phyloP scores from a whole-genome alignment of 805 yeast species.

The Metschnikowia sp. region DNA sequence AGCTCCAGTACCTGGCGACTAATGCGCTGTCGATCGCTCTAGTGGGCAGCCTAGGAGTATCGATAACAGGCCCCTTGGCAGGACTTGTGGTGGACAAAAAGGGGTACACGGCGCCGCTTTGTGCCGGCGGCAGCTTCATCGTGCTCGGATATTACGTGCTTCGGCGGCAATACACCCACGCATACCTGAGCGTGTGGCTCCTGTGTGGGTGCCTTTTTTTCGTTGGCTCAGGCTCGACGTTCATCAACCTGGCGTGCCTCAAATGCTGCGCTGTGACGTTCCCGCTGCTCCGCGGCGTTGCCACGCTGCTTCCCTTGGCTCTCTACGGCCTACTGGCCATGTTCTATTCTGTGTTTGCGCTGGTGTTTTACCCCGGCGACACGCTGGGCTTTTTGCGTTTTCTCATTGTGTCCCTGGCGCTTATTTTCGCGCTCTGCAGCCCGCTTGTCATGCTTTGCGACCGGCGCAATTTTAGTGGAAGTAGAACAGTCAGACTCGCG shows the following conservation, averaged over 20 bases:
- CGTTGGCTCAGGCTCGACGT: constrained; percentile 70
- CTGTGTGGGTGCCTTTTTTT: constrained; percentile 47
- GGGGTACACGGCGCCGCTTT: constrained; percentile 56
- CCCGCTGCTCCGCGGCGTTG: constrained; percentile 67
- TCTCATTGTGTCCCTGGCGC: constrained; percentile 40
- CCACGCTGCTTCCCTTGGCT: constrained; percentile 72
- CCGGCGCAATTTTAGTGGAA: constrained; percentile 1
- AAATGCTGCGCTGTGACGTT: constrained; percentile 71
- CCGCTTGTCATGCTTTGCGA: constrained; percentile 47
- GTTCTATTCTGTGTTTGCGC: constrained; percentile 56
- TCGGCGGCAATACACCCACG: constrained; percentile 46
- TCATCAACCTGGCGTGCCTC: constrained; percentile 59
- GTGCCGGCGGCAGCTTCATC: constrained; percentile 48
- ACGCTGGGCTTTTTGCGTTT: constrained; percentile 53
- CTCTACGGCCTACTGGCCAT: constrained; percentile 74
- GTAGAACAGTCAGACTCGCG: constrained; percentile 4
- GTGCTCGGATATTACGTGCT: constrained; percentile 55
- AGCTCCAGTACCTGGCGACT: constrained; percentile 56
- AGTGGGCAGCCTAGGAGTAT: constrained; percentile 63
- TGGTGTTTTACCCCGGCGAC: constrained; percentile 52
- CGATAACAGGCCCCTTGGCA: constrained; percentile 63
- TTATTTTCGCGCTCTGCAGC: constrained; percentile 41
- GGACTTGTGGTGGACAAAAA: constrained; percentile 60
- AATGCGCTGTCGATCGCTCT: constrained; percentile 64
- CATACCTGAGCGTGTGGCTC: constrained; percentile 35